Base-by-base conservation (phyloP, 1,284 basidiomycete genomes). In the Cerrena zonata region DNA sequence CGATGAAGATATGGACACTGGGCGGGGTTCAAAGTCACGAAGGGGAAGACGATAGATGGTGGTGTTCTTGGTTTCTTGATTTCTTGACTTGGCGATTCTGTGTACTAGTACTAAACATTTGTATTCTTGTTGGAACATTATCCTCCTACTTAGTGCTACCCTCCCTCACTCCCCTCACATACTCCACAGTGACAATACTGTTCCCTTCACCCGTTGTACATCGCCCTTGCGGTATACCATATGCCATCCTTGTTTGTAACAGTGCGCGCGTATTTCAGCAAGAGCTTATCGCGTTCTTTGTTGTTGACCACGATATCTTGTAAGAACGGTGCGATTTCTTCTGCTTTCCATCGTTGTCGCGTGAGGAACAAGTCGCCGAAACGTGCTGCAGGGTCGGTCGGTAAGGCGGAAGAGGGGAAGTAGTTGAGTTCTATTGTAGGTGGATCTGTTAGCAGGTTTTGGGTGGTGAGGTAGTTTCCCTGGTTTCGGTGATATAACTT, bases 341-440 rank as follows among this genome's bases (percentile, higher is more conserved):
- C 81, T 2, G 76, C 78, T 58, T 77, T 80, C 93, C 93, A 95
- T 26, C 80, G 76, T 4, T 78, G 53, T 2, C 86, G 80, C 4
- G 84, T 85, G 44, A 89, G 73, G 72, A 96, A 96, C 21, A 95
- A 76, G 53, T 94, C 89, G 2, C 78, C 65, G 69, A 95, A 95
- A 13, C 92, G 84, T 11, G 80, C 77, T 1, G 84, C 73, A 13
- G 91, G 83, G 49, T 89, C 85, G 0, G 78, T 65, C 1, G 92
- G 88, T 18, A 94, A 79, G 1, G 70, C 68, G 0, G 86, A 79
- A 2, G 78, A 72, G n/a, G 90, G 86, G 64, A 92, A 89, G 68
- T 91, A 91, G 5, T 70, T 73, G 27, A 89, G 61, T 3, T 57
- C 38, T 7, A 53, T 45, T 15, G 52, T 41, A 2, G 62, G 64